Conservation (phyloP, 2,329 filamentous ascomycete species). For the Whalleya microplaca region DNA sequence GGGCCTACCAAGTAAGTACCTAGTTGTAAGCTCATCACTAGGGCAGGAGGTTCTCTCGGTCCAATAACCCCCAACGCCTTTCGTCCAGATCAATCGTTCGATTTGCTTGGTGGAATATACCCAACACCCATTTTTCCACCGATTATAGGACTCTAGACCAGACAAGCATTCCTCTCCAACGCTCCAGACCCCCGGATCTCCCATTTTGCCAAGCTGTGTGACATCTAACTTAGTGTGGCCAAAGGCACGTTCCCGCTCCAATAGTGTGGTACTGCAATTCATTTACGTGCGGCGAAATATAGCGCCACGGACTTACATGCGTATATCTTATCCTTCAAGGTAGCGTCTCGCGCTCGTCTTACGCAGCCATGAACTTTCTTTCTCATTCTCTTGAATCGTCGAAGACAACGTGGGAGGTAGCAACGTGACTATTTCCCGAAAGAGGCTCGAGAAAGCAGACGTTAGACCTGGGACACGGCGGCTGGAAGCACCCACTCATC, state of each 20-base stretch:
- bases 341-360: conserved; percentile 17
- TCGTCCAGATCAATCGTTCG: conserved; percentile 4
- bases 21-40: not conserved
- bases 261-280: conserved; percentile 21
- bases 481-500: conserved; percentile 14
- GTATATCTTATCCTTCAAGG: conserved; percentile 21
- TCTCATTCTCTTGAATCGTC: conserved; percentile 14
- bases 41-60: conserved; percentile 15
- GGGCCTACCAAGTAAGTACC: conserved; percentile 6
- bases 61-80: conserved; percentile 11
- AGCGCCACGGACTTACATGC: not conserved
- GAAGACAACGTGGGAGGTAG: conserved; percentile 6
- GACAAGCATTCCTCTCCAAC: conserved; percentile 3
- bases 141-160: conserved; percentile 8
- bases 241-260: not conserved
- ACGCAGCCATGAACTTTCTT: not conserved
- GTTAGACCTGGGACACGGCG: conserved; percentile 4
- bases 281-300: not conserved
- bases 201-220: conserved; percentile 15
- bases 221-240: conserved; percentile 4
- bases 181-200: conserved; percentile 21
- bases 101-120: conserved; percentile 27
- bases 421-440: conserved; percentile 3
- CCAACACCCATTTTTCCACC: conserved; percentile 21
- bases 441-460: conserved; percentile 1